Evolutionary conservation across 768 basidiomycete species (phyloP).

Genomic region (Candolleomyces aberdarensis): DNA sequence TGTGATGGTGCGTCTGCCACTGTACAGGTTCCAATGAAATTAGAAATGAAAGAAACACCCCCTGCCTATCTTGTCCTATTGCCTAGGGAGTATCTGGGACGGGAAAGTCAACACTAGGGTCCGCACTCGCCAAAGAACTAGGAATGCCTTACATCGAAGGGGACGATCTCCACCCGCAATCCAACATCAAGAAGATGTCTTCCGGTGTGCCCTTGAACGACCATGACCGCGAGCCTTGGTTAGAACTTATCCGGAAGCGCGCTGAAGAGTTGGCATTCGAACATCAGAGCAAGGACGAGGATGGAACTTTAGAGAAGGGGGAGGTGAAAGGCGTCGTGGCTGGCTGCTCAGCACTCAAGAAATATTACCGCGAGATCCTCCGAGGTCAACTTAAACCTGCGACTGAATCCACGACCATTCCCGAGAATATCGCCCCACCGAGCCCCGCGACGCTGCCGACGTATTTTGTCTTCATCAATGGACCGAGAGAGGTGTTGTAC

Average conservation of each 20-base stretch:
- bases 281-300: slow-evolving; percentile 7
- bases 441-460: slow-evolving; percentile 44
- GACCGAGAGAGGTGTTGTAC: slow-evolving; percentile 48
- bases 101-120: slow-evolving; percentile 70
- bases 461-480: slow-evolving; percentile 80
- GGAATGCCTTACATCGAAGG: slow-evolving; percentile 83
- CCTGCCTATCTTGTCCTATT: too few species aligned
- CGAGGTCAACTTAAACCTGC: slow-evolving; percentile 44
- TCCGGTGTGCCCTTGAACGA: slow-evolving; percentile 74
- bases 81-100: slow-evolving; percentile 76
- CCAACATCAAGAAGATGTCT: slow-evolving; percentile 89
- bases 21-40: too few species aligned
- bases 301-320: slow-evolving; percentile 6
- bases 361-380: slow-evolving; percentile 76
- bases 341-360: slow-evolving; percentile 84
- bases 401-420: slow-evolving; percentile 19
- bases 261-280: slow-evolving; percentile 45
- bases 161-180: slow-evolving; percentile 78
- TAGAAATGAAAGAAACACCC: too few species aligned
- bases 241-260: slow-evolving; percentile 63
- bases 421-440: slow-evolving; percentile 24
- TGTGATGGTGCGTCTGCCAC: too few species aligned
- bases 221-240: slow-evolving; percentile 84
- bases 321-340: slow-evolving; percentile 60
- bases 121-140: slow-evolving; percentile 55